Conservation (phyloP, 495 filamentous ascomycete genomes). For the Penicillium steckii region DNA sequence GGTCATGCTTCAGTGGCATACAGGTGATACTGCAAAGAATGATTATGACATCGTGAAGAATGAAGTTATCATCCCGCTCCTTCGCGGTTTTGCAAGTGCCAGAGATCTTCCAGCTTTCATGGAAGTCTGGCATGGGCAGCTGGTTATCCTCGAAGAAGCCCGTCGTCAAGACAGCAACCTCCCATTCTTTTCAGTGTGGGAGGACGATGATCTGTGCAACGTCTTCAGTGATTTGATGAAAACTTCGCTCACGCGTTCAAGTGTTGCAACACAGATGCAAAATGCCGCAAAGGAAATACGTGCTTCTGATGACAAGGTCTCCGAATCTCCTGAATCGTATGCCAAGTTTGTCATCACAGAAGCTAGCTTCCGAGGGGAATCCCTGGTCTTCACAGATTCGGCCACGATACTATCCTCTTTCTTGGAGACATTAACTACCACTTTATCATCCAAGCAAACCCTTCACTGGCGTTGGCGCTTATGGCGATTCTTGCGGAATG, state of each 20-base stretch:
- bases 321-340: slow-evolving; percentile 32
- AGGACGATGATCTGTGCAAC: slow-evolving; percentile 57
- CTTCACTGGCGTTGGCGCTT: slow-evolving; percentile 49
- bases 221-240: slow-evolving; percentile 37
- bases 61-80: slow-evolving; percentile 54
- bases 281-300: slow-evolving; percentile 29
- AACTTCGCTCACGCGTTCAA: slow-evolving; percentile 31
- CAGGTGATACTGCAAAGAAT: slow-evolving; percentile 2
- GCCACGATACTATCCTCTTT: slow-evolving; percentile 25
- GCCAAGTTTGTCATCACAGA: slow-evolving; percentile 40
- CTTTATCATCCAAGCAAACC: slow-evolving; percentile 35
- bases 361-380: slow-evolving; percentile 33
- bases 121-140: slow-evolving; percentile 61
- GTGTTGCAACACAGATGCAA: slow-evolving; percentile 34
- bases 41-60: slow-evolving; percentile 34
- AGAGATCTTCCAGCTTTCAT: slow-evolving; percentile 68
- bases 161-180: slow-evolving; percentile 28
- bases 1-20: slow-evolving; percentile 38
- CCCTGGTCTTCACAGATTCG: slow-evolving; percentile 20
- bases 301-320: slow-evolving; percentile 29
- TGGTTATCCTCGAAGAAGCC: slow-evolving; percentile 46
- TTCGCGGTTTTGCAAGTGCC: slow-evolving; percentile 61
- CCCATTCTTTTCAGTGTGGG: slow-evolving; percentile 52
- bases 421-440: slow-evolving; percentile 27
- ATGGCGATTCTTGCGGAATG: slow-evolving; percentile 40